Percentiles rank a stretch among this genome's conserved stretches.
Evolutionary conservation across 2,329 filamentous ascomycete species (phyloP).

Genomic region (Venturia effusa): DNA sequence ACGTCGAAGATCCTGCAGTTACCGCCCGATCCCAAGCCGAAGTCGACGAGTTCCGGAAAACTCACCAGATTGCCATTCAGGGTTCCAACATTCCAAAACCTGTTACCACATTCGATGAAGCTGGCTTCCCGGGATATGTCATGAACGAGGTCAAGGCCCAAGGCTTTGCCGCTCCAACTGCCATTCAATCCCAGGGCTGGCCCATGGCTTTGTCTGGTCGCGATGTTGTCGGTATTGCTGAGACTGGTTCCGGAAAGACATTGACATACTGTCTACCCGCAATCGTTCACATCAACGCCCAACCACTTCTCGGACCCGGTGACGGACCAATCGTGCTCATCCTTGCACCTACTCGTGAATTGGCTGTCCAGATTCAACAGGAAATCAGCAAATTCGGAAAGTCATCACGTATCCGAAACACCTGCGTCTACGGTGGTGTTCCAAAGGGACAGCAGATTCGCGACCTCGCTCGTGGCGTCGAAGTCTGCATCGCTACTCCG

Average conservation of each 20-base stretch:
- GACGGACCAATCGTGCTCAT: slow-evolving; percentile 96
- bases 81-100: slow-evolving; percentile 80
- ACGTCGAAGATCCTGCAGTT: slow-evolving; percentile 86
- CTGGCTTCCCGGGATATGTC: slow-evolving; percentile 91
- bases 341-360: slow-evolving; percentile 89
- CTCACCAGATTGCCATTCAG: slow-evolving; percentile 73
- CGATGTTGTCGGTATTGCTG: slow-evolving; percentile 96
- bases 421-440: slow-evolving; percentile 97
- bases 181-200: slow-evolving; percentile 98
- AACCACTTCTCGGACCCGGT: slow-evolving; percentile 87
- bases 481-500: slow-evolving; percentile 96
- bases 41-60: slow-evolving; percentile 77
- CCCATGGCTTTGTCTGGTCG: slow-evolving; percentile 97
- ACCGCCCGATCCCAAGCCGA: slow-evolving; percentile 62
- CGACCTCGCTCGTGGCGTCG: slow-evolving; percentile 86
- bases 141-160: slow-evolving; percentile 98
- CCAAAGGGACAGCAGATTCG: slow-evolving; percentile 96
- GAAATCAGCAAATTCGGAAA: slow-evolving; percentile 98
- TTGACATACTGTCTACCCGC: slow-evolving; percentile 95
- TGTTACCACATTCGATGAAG: slow-evolving; percentile 95
- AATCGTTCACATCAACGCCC: slow-evolving; percentile 98
- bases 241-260: slow-evolving; percentile 98
- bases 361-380: slow-evolving; percentile 96
- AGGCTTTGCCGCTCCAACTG: slow-evolving; percentile 84
- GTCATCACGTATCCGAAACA: slow-evolving; percentile 95